Conservation (phyloP, 441 rosid genomes). For the Populus trichocarpa region DNA sequence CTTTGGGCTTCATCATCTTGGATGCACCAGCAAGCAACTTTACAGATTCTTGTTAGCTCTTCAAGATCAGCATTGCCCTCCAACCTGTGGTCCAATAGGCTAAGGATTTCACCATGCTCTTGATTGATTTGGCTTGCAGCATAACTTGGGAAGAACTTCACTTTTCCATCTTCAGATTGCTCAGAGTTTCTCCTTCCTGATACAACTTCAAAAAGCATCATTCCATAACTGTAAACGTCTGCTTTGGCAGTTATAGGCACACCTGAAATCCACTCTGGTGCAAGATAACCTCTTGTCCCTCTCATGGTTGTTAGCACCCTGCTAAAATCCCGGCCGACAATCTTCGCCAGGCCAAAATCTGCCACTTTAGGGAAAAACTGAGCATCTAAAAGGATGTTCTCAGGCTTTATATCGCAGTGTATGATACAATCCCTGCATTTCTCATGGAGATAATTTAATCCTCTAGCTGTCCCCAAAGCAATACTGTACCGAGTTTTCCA, state of each 20-base stretch:
- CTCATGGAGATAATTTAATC: slow-evolving; percentile 68
- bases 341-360: slow-evolving; percentile 80
- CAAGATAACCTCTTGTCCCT: slow-evolving; percentile 82
- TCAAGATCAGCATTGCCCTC: slow-evolving; percentile 33
- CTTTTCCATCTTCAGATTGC: slow-evolving; percentile 39
- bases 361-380: slow-evolving; percentile 65
- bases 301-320: slow-evolving; percentile 70
- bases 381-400: slow-evolving; percentile 63
- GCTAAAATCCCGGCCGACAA: slow-evolving; percentile 70
- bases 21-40: slow-evolving; percentile 73
- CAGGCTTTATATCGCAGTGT: slow-evolving; percentile 82
- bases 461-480: slow-evolving; percentile 67
- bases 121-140: slow-evolving; percentile 43
- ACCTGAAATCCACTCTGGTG: slow-evolving; percentile 81
- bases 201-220: slow-evolving; percentile 73
- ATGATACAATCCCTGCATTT: slow-evolving; percentile 78
- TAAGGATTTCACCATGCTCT: slow-evolving; percentile 39
- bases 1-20: slow-evolving; percentile 67
- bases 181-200: slow-evolving; percentile 69
- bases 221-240: slow-evolving; percentile 81
- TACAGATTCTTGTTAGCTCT: slow-evolving; percentile 53
- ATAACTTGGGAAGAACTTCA: slow-evolving; percentile 50
- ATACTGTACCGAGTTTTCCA: slow-evolving; percentile 57
- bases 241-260: slow-evolving; percentile 71
- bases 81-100: slow-evolving; percentile 48